These are phyloP conservation scores for Talaromyces verruculosus DNA, from an alignment of 2,329 filamentous ascomycete species.

Conservation along the genomic window DNA sequence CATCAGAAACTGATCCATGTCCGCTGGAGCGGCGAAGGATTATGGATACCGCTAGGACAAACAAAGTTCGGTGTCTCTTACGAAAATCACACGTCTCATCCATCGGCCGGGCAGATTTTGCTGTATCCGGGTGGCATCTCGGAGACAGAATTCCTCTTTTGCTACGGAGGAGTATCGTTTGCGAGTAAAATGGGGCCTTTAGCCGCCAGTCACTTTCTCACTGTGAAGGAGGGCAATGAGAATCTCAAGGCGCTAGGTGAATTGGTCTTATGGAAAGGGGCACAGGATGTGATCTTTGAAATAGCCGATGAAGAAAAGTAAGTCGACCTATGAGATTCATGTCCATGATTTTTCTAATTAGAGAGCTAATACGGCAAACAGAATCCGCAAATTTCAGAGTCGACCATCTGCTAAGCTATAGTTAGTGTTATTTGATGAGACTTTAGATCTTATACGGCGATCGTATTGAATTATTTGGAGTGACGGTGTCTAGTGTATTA, in stretches of 20 bases:
- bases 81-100: conserved; percentile 29
- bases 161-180: conserved; percentile 28
- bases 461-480: background rate
- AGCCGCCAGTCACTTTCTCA: conserved; percentile 31
- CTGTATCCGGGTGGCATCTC: conserved; percentile 28
- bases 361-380: background rate
- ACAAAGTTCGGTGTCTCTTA: conserved; percentile 26
- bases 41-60: conserved; percentile 31
- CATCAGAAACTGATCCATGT: conserved; percentile 30
- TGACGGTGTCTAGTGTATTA: background rate
- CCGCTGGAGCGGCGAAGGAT: conserved; percentile 29
- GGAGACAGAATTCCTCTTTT: conserved; percentile 29
- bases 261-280: conserved; percentile 28
- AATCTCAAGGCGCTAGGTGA: conserved; percentile 26
- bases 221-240: conserved; percentile 27
- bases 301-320: conserved; percentile 25
- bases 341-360: background rate
- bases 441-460: background rate
- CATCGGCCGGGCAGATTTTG: conserved; percentile 27
- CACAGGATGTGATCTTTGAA: conserved; percentile 29
- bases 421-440: background rate
- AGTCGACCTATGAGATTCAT: background rate
- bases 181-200: conserved; percentile 29
- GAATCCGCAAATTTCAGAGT: conserved; percentile 3
- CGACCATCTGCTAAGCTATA: conserved; percentile 5